Conservation (phyloP, 495 filamentous ascomycete species). For the Neurospora discreta region DNA sequence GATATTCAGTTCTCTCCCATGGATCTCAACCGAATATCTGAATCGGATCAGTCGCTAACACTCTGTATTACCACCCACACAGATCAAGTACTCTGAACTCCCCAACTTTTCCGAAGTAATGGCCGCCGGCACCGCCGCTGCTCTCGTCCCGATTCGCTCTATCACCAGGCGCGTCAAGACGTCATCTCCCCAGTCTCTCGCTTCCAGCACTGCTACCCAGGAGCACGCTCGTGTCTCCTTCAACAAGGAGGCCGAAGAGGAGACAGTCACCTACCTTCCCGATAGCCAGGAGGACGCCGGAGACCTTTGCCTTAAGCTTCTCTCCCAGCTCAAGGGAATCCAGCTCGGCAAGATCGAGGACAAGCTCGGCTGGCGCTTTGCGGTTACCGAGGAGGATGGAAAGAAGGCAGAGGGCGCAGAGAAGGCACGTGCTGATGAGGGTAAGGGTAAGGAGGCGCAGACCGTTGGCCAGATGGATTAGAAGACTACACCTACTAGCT, state of each 20-base stretch:
- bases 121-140: conserved; percentile 86
- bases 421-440: not conserved
- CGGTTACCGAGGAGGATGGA: conserved; percentile 40
- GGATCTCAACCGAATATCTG: not conserved
- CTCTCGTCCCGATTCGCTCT: conserved; percentile 79
- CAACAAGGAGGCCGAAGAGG: conserved; percentile 20
- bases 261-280: conserved; percentile 56
- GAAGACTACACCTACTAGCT: not conserved
- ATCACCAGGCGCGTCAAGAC: conserved; percentile 52
- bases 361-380: conserved; percentile 58
- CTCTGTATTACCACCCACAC: conserved; percentile 8
- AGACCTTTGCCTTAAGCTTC: conserved; percentile 53
- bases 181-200: conserved; percentile 30
- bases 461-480: not conserved
- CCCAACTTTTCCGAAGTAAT: conserved; percentile 69
- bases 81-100: conserved; percentile 75
- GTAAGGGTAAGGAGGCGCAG: not conserved
- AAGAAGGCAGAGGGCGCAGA: conserved; percentile 19
- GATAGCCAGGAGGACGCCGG: conserved; percentile 57
- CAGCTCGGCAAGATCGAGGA: conserved; percentile 72
- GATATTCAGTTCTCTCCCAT: not conserved
- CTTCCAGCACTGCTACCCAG: conserved; percentile 7
- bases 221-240: not conserved
- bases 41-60: not conserved
- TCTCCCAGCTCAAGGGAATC: conserved; percentile 71